These are phyloP conservation scores for Davidsoniella eucalypti DNA, from an alignment of 2,329 filamentous ascomycete genomes.

Conservation along the genomic window DNA sequence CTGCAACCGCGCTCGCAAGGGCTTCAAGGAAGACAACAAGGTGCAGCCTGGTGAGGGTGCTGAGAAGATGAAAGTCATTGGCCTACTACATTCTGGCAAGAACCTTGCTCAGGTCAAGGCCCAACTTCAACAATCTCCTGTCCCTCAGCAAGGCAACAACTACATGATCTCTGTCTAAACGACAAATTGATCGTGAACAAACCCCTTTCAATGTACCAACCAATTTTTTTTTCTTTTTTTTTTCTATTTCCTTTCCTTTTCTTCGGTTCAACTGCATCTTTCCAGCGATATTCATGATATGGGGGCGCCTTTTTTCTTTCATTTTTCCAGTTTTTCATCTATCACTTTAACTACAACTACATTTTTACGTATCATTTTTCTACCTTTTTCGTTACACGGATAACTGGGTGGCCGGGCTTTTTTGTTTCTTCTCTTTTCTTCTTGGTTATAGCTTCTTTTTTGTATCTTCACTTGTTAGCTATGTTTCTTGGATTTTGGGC, in stretches of 20 bases:
- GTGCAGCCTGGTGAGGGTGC: slow-evolving; percentile 73
- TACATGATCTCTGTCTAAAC: slow-evolving; percentile 58
- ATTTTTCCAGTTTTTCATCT: neutral
- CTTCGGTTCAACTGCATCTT: slow-evolving; percentile 1
- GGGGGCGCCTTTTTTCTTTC: slow-evolving; percentile 4
- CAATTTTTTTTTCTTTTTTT: slow-evolving; percentile 1
- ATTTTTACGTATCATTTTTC: slow-evolving; percentile 1
- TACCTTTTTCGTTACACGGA: neutral
- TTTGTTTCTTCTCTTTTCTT: neutral
- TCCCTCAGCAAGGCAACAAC: slow-evolving; percentile 33
- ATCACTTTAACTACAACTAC: neutral
- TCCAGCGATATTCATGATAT: slow-evolving; percentile 6
- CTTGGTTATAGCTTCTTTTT: neutral
- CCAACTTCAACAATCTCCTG: slow-evolving; percentile 8
- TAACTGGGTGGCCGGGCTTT: neutral
- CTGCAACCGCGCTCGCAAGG: slow-evolving; percentile 65
- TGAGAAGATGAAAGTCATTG: slow-evolving; percentile 71
- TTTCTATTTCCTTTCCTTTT: neutral
- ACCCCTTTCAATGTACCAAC: neutral
- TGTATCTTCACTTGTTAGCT: neutral
- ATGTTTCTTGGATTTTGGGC: slow-evolving; percentile 4
- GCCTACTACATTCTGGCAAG: slow-evolving; percentile 74
- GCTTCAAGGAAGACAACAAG: slow-evolving; percentile 43
- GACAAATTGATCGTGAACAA: neutral
- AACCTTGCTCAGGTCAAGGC: slow-evolving; percentile 28